Evolutionary conservation across 148 eudicot genomes (phyloP), one percentile per base, ranked within the genome.

Genomic region (Nepenthes gracilis): DNA sequence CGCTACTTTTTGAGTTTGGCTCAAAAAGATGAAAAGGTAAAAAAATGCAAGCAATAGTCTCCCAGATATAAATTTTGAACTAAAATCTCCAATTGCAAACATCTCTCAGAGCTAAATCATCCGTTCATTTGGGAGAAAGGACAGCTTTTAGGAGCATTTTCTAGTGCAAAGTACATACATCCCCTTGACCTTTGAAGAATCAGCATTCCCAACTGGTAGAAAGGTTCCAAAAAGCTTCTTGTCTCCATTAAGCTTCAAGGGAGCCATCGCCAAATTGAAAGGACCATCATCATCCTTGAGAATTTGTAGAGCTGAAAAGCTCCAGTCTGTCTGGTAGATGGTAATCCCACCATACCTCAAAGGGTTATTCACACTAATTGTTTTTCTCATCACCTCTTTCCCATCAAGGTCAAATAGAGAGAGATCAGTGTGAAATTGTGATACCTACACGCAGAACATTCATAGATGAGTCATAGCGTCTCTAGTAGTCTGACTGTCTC

Each of bases 311-410:
- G 97, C 83, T 2, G 99, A 89, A 54, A 93, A 69, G 54, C 99
- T 85, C 99, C 96, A 93, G 73, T 93, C 99, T 12, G 99, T 93
- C 70, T 93, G 96, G 73, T 93, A 93, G 70, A 93, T 81, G 54
- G 99, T 93, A 69, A 93, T 62, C 48, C 99, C 99, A 64, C 89
- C 89, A 63, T 79, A 93, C 67, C 99, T 93, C 69, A 93, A 67
- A 4, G 99, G 99, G 64, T 89, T 92, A 69, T 93, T 93, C 54
- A 93, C 99, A 9, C 92, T 88, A 53, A 93, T 84, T 36, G 96
- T 93, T 75, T 93, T 93, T 71, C 96, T 81, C 81, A 86, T 53
- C 59, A 93, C 90, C 77, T 93, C 96, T 70, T 89, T 89, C 63
- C 99, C 99, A 62, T 89, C 73, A 45, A 86, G 77, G 78, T 93